Base-by-base conservation (phyloP, 345 rosid species). In the Boechera retrofracta region DNA sequence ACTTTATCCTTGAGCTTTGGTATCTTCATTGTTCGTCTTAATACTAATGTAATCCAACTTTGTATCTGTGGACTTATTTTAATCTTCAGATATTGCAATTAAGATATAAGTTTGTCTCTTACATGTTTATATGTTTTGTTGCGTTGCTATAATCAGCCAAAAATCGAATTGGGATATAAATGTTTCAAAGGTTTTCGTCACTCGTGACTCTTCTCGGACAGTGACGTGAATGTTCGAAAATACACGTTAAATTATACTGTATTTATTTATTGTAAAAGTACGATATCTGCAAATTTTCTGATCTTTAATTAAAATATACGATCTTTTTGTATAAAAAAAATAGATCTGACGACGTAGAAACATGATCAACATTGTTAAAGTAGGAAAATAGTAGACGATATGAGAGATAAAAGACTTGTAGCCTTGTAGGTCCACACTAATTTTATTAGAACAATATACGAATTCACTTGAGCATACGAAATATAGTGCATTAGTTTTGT, bases 71-170 rank as follows among this genome's bases (percentile, higher is more conserved):
- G 39, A 57, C 18, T 15, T n/a, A 47, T 24, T 13, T 39, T 18
- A 61, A 18, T 61, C 10, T 16, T 52, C 29, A 21, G 6, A 10
- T 35, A 4, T 35, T 35, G 28, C 7, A 60, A 10, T 64, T 65
- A 31, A 10, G 9, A 52, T 12, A n/a, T 67, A 29, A 16, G 12
- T 33, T 32, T 49, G 18, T 67, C 10, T 51, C 12, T 38, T 36
- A 16, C 18, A 36, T 52, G 10, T 35, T 36, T 67, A 53, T 13
- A 38, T 68, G 72, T 5, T 53, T 24, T 67, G 72, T 67, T 36
- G 45, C 35, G 33, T 67, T 7, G 60, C 12, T 52, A 49, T 49
- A 49, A 66, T 4, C 11, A 33, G 18, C 31, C 59, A 49, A 67
- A 18, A 67, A 21, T 18, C 11, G 44, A 32, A 66, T 6, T 33